A percentile compares a stretch with the other conserved stretches of the same genome.
Conservation (phyloP, 257 asterid species). For the Solanum appendiculatum region DNA sequence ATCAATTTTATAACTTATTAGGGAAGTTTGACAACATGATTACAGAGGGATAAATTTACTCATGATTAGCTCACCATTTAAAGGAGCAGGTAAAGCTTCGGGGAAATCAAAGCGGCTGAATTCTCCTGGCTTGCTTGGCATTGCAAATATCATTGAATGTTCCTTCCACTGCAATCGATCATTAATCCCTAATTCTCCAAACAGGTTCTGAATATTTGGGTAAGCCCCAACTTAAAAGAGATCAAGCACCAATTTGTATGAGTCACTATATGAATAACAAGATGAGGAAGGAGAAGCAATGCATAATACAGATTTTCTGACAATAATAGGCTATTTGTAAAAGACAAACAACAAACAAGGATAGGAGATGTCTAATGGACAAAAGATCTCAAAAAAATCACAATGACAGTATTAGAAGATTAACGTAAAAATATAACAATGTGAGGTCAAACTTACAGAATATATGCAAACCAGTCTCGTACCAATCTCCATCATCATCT, state of each 20-base stretch:
- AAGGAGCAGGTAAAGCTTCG: slow-evolving; percentile 76
- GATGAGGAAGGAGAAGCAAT: not conserved
- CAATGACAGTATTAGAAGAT: not conserved
- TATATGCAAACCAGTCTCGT: slow-evolving; percentile 93
- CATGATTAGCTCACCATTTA: slow-evolving; percentile 51
- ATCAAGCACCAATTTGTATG: slow-evolving; percentile 27
- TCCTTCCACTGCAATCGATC: slow-evolving; percentile 98
- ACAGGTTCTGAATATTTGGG: slow-evolving; percentile 96
- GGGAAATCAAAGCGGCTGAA: slow-evolving; percentile 96
- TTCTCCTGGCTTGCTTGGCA: slow-evolving; percentile 96
- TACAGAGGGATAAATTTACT: not conserved
- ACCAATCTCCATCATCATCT: slow-evolving; percentile 96
- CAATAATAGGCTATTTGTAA: not conserved
- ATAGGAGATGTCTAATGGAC: not conserved
- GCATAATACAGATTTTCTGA: not conserved
- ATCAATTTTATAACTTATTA: not conserved
- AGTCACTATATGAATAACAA: not conserved
- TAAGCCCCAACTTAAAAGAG: slow-evolving; percentile 87
- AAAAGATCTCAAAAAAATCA: not conserved
- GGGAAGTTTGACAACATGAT: not conserved
- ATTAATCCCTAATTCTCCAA: slow-evolving; percentile 90
- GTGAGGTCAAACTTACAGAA: slow-evolving; percentile 56
- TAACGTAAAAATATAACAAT: not conserved
- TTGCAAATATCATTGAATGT: slow-evolving; percentile 97
- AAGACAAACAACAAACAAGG: not conserved